Evolutionary conservation across 768 basidiomycete species (phyloP), one percentile per base, ranked within the genome.

Genomic region (Pulveroboletus sp.): DNA sequence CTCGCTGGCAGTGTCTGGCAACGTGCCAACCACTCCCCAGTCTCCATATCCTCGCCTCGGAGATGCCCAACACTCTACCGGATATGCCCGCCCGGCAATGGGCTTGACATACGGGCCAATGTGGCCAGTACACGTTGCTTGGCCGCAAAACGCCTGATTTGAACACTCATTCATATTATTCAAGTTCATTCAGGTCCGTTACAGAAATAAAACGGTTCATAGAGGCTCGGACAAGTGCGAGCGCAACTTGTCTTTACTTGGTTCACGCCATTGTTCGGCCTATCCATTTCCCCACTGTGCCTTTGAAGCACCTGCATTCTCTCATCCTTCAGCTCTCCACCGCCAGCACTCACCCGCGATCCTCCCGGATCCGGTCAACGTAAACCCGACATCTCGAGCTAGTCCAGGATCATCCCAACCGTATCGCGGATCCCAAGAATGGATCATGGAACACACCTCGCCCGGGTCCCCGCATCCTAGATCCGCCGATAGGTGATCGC

Each of bases 51-150:
- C 5, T 27, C 5, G 25, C 9, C 19, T 29, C 23, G 34, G 25
- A 47, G 42, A 44, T 27, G 23, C 31, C 31, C 49, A 29, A 17
- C 21, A 31, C 12, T 32, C 24, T 17, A 21, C 7, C 55, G 57
- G 57, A 21, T 32, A 33, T 32, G 38, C 39, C 47, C 57, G 56
- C 13, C 19, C 50, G 36, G 32, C 9, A 16, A 43, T 21, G 34
- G 29, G 42, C n/a, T 16, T 40, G 33, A 37, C 41, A 27, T 48
- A 50, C 29, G 21, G 35, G 29, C 43, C 24, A 49, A 40, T 46
- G 47, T 29, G 32, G 46, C 49, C 19, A 37, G 21, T 43, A 54
- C 60, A 57, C 60, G 60, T 61, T 55, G 16, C 49, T 53, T 48
- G 51, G 56, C 14, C n/a, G 41, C 49, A 55, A 34, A 42, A 27